Base-by-base conservation (phyloP, 2,329 filamentous ascomycete species). In the Corynespora cassiicola region DNA sequence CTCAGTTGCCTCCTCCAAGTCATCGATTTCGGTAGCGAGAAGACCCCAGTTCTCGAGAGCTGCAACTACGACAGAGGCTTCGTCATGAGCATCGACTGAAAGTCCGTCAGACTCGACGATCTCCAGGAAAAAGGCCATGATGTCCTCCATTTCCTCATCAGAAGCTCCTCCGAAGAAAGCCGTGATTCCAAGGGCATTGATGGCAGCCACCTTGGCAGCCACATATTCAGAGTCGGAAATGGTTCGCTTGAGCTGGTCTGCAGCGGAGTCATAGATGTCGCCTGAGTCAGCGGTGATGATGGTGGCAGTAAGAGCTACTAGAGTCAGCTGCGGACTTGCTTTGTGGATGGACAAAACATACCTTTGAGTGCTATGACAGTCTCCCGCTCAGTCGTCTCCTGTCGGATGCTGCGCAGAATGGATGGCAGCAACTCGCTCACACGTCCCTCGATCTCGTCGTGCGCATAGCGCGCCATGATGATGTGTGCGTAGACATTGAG, bases 41-140 rank as follows among this genome's bases (percentile, higher is more conserved):
- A 92, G 86, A 1, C 85, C 86, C 88, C 89, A 95, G 42, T 85
- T 82, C 49, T 86, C 80, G 1, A 95, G 74, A 0, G 89, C 88
- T 1, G 88, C 87, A 3, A 82, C 77, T 2, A 95, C 89, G 2
- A 90, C 80, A 3, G 76, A 75, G 0, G 77, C 81, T 49, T 85
- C 85, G 56, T 95, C 89, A 22, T 78, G 75, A 0, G 89, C 87
- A 5, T 83, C 81, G 26, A 92, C 76, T 2, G 77, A 81, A 24
- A 86, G 77, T 3, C 90, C 90, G 52, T 96, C 90, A 6, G 85
- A 88, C 44, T 88, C 84, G 12, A 90, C 75, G 32, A 95, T 88
- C 42, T 90, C 87, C 8, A 92, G 71, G 18, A 92, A 72, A 49
- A 86, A 88, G 3, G 85, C 81, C 75, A 95, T 86, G 30, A 88